A percentile compares a stretch with the other conserved stretches of the same genome.
Evolutionary conservation across 352 stramenopile species (phyloP).

Genomic region (Pythium plurisporium): DNA sequence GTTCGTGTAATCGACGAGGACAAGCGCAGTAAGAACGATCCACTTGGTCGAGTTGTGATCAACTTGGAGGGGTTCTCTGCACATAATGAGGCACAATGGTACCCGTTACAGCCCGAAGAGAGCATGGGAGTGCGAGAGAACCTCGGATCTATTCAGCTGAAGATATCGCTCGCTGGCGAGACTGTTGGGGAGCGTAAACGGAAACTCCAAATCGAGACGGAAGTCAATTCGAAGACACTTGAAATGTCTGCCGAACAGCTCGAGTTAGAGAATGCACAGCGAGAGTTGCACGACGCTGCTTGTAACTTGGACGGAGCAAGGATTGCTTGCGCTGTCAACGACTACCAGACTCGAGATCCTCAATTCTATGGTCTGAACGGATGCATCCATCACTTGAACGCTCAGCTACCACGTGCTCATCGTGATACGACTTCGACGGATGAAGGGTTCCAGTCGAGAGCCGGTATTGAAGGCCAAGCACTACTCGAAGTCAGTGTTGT

Average conservation of each 20-base stretch:
- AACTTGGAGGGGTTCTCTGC: constrained; percentile 46
- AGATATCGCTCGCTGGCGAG: constrained; percentile 53
- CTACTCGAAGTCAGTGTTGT: constrained; percentile 55
- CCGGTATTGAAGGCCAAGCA: constrained; percentile 54
- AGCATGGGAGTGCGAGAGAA: constrained; percentile 41
- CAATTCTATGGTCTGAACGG: constrained; percentile 81
- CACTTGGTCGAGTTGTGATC: constrained; percentile 43
- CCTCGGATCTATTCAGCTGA: constrained; percentile 50
- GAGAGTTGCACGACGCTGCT: constrained; percentile 52
- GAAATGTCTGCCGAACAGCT: constrained; percentile 57
- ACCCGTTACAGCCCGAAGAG: constrained; percentile 36
- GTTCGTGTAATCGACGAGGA: constrained; percentile 55
- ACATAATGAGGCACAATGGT: constrained; percentile 48
- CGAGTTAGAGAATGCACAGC: constrained; percentile 64
- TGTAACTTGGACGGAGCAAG: constrained; percentile 67
- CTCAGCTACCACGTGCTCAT: constrained; percentile 53
- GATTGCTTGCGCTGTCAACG: constrained; percentile 55
- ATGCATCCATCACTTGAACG: constrained; percentile 66
- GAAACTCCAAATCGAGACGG: constrained; percentile 49
- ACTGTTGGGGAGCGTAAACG: constrained; percentile 46
- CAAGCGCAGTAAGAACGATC: constrained; percentile 47
- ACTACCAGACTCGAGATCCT: constrained; percentile 56
- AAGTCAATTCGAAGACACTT: constrained; percentile 49
- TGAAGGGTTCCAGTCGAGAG: constrained; percentile 50
- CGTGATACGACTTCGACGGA: constrained; percentile 48